phyloP scores from a whole-genome alignment of 495 filamentous ascomycete genomes.

The Penicillium arizonense region DNA sequence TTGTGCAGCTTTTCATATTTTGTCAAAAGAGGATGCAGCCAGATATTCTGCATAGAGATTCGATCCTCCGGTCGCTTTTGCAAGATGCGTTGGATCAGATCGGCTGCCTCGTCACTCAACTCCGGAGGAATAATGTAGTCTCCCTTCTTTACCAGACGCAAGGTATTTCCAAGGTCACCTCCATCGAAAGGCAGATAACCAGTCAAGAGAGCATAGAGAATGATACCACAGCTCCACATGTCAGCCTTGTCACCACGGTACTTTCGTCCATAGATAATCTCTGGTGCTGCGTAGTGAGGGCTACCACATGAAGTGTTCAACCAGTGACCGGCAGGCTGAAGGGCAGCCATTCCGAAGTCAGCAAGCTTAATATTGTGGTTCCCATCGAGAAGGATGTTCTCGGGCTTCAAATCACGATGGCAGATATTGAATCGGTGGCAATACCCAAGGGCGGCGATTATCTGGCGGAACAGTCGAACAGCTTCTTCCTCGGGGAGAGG shows the following conservation, averaged over 20 bases:
- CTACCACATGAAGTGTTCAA: slow-evolving; percentile 91
- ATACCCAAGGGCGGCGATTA: slow-evolving; percentile 87
- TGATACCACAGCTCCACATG: slow-evolving; percentile 93
- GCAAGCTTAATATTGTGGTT: slow-evolving; percentile 80
- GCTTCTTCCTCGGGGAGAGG: slow-evolving; percentile 74
- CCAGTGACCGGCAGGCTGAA: slow-evolving; percentile 75
- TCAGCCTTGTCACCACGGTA: slow-evolving; percentile 87
- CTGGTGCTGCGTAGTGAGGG: slow-evolving; percentile 92
- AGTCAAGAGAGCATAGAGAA: slow-evolving; percentile 79
- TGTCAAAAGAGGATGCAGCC: slow-evolving; percentile 75
- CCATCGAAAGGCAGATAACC: slow-evolving; percentile 83
- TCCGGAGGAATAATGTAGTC: slow-evolving; percentile 68
- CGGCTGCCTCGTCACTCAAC: slow-evolving; percentile 68
- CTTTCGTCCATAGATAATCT: slow-evolving; percentile 66
- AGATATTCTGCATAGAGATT: slow-evolving; percentile 75
- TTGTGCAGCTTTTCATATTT: slow-evolving; percentile 71
- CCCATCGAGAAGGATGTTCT: slow-evolving; percentile 86
- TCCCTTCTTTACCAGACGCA: slow-evolving; percentile 66
- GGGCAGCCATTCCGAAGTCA: slow-evolving; percentile 95
- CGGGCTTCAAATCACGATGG: slow-evolving; percentile 94
- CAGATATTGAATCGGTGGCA: slow-evolving; percentile 92
- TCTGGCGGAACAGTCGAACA: slow-evolving; percentile 84
- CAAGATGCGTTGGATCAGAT: slow-evolving; percentile 75
- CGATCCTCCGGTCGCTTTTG: slow-evolving; percentile 70
- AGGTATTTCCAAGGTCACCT: slow-evolving; percentile 53